Conservation (phyloP, 768 basidiomycete genomes). For the Sistotremastrum suecicum region DNA sequence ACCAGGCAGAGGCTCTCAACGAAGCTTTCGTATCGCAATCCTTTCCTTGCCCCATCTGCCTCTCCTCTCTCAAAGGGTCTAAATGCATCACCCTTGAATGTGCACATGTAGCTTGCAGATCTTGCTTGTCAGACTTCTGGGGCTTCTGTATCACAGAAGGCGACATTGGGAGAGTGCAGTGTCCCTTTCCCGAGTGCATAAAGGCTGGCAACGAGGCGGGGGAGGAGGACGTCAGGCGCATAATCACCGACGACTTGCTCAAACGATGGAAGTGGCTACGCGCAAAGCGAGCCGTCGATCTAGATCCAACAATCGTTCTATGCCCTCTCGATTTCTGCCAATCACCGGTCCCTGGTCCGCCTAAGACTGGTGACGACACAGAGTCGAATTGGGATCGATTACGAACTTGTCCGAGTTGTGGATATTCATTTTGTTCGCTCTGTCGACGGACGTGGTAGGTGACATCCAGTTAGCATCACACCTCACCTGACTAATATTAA, state of each 20-base stretch:
- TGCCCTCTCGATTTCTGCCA: slow-evolving; percentile 79
- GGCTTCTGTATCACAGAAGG: slow-evolving; percentile 68
- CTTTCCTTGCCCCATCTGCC: slow-evolving; percentile 65
- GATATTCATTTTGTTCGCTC: slow-evolving; percentile 70
- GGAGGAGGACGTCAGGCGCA: slow-evolving; percentile 59
- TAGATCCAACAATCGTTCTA: slow-evolving; percentile 67
- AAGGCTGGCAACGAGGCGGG: slow-evolving; percentile 44
- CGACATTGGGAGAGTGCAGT: slow-evolving; percentile 58
- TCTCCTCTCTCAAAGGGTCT: slow-evolving; percentile 58
- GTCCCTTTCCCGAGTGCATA: slow-evolving; percentile 71
- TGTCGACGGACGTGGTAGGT: slow-evolving; percentile 69
- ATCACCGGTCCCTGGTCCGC: slow-evolving; percentile 53
- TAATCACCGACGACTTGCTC: slow-evolving; percentile 51
- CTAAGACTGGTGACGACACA: slow-evolving; percentile 26
- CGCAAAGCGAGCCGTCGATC: slow-evolving; percentile 48
- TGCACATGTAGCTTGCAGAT: slow-evolving; percentile 70
- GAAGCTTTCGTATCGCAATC: slow-evolving; percentile 47
- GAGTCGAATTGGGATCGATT: slow-evolving; percentile 59
- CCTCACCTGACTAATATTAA: not conserved
- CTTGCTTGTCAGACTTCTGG: slow-evolving; percentile 76
- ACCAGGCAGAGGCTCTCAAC: slow-evolving; percentile 33
- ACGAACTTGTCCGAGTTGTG: slow-evolving; percentile 55
- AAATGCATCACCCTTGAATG: slow-evolving; percentile 61
- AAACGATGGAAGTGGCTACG: slow-evolving; percentile 67
- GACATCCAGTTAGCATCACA: not conserved